Conservation (phyloP, 768 basidiomycete genomes). For the Mycena crocata region DNA sequence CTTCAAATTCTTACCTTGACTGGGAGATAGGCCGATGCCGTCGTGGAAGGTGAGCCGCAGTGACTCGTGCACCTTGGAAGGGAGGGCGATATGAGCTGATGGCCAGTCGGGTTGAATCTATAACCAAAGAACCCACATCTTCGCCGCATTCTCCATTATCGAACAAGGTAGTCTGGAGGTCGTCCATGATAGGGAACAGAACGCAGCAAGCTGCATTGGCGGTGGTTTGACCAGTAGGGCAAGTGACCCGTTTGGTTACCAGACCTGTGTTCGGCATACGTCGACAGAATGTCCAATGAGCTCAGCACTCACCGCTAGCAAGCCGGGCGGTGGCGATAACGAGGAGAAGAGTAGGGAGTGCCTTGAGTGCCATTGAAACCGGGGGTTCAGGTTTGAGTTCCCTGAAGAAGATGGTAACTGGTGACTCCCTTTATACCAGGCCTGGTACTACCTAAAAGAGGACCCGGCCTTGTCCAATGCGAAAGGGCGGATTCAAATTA, state of each 20-base stretch:
- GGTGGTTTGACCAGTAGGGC: conserved; percentile 7
- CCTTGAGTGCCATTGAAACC: conserved; percentile 15
- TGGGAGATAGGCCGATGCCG: conserved; percentile 33
- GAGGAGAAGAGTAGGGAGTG: conserved; percentile 11
- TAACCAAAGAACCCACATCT: conserved; percentile 8
- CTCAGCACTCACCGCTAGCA: conserved; percentile 10
- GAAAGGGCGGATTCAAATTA: not conserved
- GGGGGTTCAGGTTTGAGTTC: conserved; percentile 14
- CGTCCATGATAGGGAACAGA: conserved; percentile 17
- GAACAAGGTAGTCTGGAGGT: conserved; percentile 17
- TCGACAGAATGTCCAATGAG: not conserved
- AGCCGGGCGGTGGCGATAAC: conserved; percentile 13
- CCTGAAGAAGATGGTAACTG: not conserved
- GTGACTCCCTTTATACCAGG: conserved; percentile 15
- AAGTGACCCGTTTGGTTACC: conserved; percentile 12
- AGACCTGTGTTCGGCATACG: too few species aligned
- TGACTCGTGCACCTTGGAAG: conserved; percentile 12
- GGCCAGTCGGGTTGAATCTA: not conserved
- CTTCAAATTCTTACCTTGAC: too few species aligned
- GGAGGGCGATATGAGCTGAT: not conserved
- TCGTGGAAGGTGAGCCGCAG: conserved; percentile 29
- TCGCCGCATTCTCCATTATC: conserved; percentile 21
- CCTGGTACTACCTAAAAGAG: not conserved
- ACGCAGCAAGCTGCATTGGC: conserved; percentile 18
- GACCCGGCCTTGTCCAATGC: not conserved